Percentiles rank a stretch among this genome's conserved stretches.
Conservation (phyloP, 2,329 filamentous ascomycete species). For the Sporothrix schenckii region DNA sequence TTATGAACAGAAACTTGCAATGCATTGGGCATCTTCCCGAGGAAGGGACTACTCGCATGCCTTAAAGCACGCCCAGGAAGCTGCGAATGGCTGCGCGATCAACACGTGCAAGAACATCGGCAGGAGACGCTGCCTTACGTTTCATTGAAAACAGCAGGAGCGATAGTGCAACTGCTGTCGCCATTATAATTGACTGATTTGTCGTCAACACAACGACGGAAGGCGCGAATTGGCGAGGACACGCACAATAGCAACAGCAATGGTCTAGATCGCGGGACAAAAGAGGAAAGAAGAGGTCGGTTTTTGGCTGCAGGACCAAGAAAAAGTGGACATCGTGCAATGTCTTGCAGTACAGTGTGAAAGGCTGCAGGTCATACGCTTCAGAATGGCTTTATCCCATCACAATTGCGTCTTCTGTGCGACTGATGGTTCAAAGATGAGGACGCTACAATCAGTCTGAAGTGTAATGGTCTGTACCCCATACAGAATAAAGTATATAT, state of each 20-base stretch:
- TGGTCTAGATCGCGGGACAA: constrained; percentile 29
- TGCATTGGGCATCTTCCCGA: neutral
- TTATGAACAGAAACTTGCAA: constrained; percentile 27
- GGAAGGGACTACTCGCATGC: neutral
- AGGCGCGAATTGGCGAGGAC: neutral
- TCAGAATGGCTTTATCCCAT: neutral
- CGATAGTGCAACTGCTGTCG: neutral
- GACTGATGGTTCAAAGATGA: neutral
- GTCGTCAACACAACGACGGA: neutral
- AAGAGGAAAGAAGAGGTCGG: constrained; percentile 27
- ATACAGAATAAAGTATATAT: neutral
- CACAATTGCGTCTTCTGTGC: constrained; percentile 15
- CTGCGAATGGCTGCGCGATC: constrained; percentile 16
- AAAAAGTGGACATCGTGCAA: constrained; percentile 28
- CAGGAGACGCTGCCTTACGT: constrained; percentile 2
- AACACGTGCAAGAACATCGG: constrained; percentile 5
- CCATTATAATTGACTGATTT: too few species aligned
- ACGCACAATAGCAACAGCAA: neutral
- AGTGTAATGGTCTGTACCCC: too few species aligned
- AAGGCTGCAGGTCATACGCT: neutral
- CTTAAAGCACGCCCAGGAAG: constrained; percentile 4
- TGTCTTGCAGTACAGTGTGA: constrained; percentile 25
- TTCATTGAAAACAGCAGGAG: neutral
- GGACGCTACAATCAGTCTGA: too few species aligned
- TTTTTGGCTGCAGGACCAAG: constrained; percentile 24